Evolutionary conservation across 768 basidiomycete species (phyloP).

Genomic region (Pisolithus microcarpus): DNA sequence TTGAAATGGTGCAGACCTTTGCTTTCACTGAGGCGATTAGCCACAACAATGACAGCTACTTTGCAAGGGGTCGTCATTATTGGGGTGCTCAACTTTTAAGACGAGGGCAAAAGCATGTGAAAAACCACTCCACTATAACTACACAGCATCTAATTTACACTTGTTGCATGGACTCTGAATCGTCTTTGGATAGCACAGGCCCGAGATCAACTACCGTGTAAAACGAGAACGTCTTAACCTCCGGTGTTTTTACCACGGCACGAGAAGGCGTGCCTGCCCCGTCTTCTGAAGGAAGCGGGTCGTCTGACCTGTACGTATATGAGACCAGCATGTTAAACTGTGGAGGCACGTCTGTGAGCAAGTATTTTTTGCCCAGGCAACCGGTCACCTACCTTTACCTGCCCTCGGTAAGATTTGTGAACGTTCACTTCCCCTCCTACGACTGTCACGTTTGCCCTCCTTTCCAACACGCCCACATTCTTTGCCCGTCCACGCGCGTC

Average conservation of each 20-base stretch:
- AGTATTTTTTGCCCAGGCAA: background rate
- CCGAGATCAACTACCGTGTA: slow-evolving; percentile 82
- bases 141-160: background rate
- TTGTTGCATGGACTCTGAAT: slow-evolving; percentile 13
- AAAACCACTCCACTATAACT: too few relatives aligned
- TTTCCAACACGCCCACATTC: slow-evolving; percentile 78
- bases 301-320: slow-evolving; percentile 91
- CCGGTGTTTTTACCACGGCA: slow-evolving; percentile 47
- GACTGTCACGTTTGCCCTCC: slow-evolving; percentile 81
- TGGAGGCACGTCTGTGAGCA: background rate
- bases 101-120: too few relatives aligned
- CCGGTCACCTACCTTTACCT: slow-evolving; percentile 57
- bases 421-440: slow-evolving; percentile 87
- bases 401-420: slow-evolving; percentile 68
- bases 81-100: too few relatives aligned
- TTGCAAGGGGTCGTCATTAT: too few relatives aligned
- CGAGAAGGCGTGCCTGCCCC: slow-evolving; percentile 42
- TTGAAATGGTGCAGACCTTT: background rate
- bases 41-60: too few relatives aligned
- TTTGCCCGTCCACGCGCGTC: slow-evolving; percentile 42
- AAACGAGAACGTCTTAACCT: slow-evolving; percentile 86
- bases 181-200: slow-evolving; percentile 53
- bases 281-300: slow-evolving; percentile 60
- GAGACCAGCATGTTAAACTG: slow-evolving; percentile 94
- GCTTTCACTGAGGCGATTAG: background rate